phyloP scores from a whole-genome alignment of 805 yeast genomes.

The Candida wancherniae region DNA sequence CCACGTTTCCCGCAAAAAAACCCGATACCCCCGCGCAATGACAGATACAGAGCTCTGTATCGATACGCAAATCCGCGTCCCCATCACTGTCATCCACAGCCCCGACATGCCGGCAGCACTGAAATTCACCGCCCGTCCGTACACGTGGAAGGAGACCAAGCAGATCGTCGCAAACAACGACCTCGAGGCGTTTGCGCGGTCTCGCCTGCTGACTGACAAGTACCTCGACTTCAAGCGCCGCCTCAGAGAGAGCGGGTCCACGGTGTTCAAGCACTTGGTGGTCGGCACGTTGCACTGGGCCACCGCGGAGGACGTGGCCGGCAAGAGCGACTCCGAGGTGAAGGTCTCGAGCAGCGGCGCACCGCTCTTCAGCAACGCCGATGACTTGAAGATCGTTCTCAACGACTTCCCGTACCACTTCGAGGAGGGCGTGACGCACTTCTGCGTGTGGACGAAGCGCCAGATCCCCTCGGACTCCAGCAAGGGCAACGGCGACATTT shows the following conservation, averaged over 20 bases:
- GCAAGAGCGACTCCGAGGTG: constrained; percentile 14
- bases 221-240: constrained; percentile 45
- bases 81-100: constrained; percentile 18
- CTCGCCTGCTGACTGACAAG: constrained; percentile 34
- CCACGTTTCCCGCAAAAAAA: neutral
- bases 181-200: constrained; percentile 47
- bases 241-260: constrained; percentile 29
- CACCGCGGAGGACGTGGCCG: constrained; percentile 20
- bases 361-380: constrained; percentile 36
- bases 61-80: constrained; percentile 5
- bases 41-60: constrained; percentile 6
- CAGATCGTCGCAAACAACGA: constrained; percentile 37
- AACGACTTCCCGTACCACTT: constrained; percentile 71
- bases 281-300: constrained; percentile 50
- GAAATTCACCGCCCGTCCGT: constrained; percentile 33
- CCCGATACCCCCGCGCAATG: constrained; percentile 6
- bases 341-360: constrained; percentile 27
- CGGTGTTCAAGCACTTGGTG: constrained; percentile 48
- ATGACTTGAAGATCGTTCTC: constrained; percentile 42
- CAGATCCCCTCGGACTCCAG: constrained; percentile 48
- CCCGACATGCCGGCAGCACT: constrained; percentile 37
- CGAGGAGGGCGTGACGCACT: constrained; percentile 46
- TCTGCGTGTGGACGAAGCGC: constrained; percentile 65
- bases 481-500: constrained; percentile 49
- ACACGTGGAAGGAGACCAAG: constrained; percentile 43